Conservation (phyloP, 257 asterid genomes). For the Nyctanthes arbortristis region DNA sequence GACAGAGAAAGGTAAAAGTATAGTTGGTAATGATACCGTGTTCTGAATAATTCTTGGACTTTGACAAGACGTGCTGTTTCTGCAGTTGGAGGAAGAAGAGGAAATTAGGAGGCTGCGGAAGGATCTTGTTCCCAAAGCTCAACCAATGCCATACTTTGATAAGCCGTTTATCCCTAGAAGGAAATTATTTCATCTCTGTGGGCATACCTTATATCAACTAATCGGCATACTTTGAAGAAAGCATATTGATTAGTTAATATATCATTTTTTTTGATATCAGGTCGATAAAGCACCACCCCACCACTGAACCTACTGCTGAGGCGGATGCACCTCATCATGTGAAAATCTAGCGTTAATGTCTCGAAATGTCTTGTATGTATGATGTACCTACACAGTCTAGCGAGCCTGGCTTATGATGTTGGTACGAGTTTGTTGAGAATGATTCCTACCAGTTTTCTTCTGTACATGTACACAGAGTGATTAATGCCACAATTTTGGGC, state of each 20-base stretch:
- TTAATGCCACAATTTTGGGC: no score
- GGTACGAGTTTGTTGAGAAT: no score
- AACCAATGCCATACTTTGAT: slow-evolving; percentile 94
- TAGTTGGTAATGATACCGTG: neutral
- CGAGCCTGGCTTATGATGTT: no score
- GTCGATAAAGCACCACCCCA: slow-evolving; percentile 68
- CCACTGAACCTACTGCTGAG: slow-evolving; percentile 81
- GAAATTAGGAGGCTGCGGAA: slow-evolving; percentile 79
- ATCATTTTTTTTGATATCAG: slow-evolving; percentile 17
- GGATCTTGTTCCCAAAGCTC: slow-evolving; percentile 96
- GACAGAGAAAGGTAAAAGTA: slow-evolving; percentile 68
- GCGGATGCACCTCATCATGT: slow-evolving; percentile 61
- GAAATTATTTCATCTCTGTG: slow-evolving; percentile 22
- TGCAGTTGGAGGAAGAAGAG: slow-evolving; percentile 91
- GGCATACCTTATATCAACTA: neutral
- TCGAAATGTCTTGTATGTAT: slow-evolving; percentile 32
- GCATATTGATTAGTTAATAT: neutral
- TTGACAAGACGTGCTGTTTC: slow-evolving; percentile 1
- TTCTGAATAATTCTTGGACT: neutral
- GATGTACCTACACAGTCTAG: no score
- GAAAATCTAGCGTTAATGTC: slow-evolving; percentile 61
- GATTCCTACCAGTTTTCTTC: no score
- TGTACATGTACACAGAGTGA: no score
- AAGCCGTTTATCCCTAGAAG: slow-evolving; percentile 86
- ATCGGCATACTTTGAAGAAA: neutral